Evolutionary conservation across 2,329 filamentous ascomycete genomes (phyloP).

Genomic region (Tolypocladium guangdongense): DNA sequence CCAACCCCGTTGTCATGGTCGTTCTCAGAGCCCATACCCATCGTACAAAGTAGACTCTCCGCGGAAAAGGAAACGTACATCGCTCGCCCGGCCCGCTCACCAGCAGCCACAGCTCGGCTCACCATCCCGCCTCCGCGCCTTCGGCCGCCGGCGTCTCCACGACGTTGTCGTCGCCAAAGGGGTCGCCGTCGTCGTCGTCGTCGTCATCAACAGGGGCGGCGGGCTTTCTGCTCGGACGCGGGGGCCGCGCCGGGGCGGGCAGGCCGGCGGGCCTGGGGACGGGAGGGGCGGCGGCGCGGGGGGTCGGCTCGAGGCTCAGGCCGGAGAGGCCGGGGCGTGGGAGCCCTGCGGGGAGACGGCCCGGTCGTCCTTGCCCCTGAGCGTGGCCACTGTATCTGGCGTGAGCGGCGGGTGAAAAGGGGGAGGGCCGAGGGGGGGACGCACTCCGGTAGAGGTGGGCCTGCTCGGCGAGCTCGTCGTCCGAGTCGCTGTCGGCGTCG

Average conservation of each 20-base stretch:
- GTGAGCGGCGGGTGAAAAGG: slow-evolving; percentile 5
- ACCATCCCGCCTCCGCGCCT: slow-evolving; percentile 20
- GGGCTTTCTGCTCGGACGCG: background rate
- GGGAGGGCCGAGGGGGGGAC: slow-evolving; percentile 9
- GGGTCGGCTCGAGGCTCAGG: slow-evolving; percentile 29
- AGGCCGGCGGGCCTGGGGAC: slow-evolving; percentile 5
- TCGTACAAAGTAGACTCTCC: background rate
- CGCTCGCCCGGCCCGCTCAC: background rate
- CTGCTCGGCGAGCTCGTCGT: slow-evolving; percentile 57
- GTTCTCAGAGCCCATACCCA: background rate
- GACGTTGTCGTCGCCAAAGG: slow-evolving; percentile 76
- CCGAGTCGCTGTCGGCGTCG: slow-evolving; percentile 61
- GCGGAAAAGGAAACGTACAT: background rate
- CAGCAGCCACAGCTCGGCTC: background rate
- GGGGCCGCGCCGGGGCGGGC: background rate
- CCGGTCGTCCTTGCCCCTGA: slow-evolving; percentile 37
- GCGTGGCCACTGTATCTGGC: slow-evolving; percentile 33
- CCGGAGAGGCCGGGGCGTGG: slow-evolving; percentile 31
- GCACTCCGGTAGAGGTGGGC: slow-evolving; percentile 53
- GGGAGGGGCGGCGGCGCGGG: slow-evolving; percentile 32
- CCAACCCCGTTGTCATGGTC: background rate
- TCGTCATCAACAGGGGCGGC: slow-evolving; percentile 33
- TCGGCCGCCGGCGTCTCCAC: slow-evolving; percentile 30
- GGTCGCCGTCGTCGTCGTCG: slow-evolving; percentile 63
- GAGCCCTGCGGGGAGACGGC: slow-evolving; percentile 29